These are phyloP conservation scores for Pseudozyma thailandica DNA, from an alignment of 1,284 basidiomycete genomes.

Conservation along the genomic window DNA sequence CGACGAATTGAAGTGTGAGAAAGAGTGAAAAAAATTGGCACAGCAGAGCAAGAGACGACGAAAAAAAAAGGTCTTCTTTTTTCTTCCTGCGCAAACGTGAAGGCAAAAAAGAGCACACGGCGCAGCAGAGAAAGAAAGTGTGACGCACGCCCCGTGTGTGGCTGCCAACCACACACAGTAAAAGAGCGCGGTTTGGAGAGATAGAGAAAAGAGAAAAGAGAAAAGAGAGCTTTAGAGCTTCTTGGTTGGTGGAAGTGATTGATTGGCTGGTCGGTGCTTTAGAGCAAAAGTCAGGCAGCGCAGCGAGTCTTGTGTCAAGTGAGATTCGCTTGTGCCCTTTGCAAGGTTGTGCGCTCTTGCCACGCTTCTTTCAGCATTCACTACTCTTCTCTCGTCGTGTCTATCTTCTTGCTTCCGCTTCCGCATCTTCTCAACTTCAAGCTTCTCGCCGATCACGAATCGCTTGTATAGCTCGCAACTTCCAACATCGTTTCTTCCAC, in stretches of 20 bases:
- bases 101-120: not conserved
- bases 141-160: too few relatives aligned
- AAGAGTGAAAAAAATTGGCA: not conserved
- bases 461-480: slow-evolving; percentile 6
- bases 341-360: slow-evolving; percentile 2
- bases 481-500: not conserved
- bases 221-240: not conserved
- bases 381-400: not conserved
- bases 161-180: not conserved
- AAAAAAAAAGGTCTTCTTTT: too few relatives aligned
- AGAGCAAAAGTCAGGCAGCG: not conserved
- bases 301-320: not conserved
- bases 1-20: not conserved
- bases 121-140: not conserved
- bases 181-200: not conserved
- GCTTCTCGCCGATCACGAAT: slow-evolving; percentile 7
- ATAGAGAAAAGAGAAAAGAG: too few relatives aligned
- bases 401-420: slow-evolving; percentile 1
- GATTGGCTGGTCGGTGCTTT: slow-evolving; percentile 8
- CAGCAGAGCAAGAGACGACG: not conserved
- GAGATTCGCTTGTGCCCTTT: too few relatives aligned
- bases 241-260: not conserved
- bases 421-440: not conserved
- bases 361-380: slow-evolving; percentile 4
- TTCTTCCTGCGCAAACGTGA: too few relatives aligned